Base-by-base conservation (phyloP, 2,329 filamentous ascomycete genomes). In the Daldinia sp. region DNA sequence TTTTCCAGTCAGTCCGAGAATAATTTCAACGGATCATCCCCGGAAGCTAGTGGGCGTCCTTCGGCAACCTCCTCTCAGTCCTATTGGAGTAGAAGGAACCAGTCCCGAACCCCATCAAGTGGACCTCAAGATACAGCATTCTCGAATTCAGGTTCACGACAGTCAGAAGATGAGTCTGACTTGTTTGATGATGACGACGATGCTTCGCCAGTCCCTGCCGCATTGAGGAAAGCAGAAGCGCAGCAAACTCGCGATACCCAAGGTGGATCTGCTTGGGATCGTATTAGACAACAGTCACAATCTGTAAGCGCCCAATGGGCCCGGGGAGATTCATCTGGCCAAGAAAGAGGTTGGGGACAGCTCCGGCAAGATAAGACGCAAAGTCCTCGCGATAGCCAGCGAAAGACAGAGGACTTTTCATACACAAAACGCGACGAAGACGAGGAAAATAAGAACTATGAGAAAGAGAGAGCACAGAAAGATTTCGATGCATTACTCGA, bases 401-500 rank as follows among this genome's bases (percentile, higher is more conserved):
- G 63, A 4, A 70, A 64, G 17, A 63, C 66, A 3, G 74, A 77
- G 21, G 71, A 67, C 30, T 81, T 76, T 61, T 67, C 75, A 0
- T 82, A 76, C 59, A 74, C 75, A 3, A 64, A 67, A 3, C 62
- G 71, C 1, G 79, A 81, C 7, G 76, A 77, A 55, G 78, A 81
- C 19, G 77, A 70, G 58, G 66, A 77, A 58, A 76, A 76, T 37
- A 77, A 72, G 50, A 62, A 69, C 3, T 69, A 74, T 13, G 77
- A 76, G 41, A 83, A 79, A 69, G 76, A 77, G 7, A 77, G 81
- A 64, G 82, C 83, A 4, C 83, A 85, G 60, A 78, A 75, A 60
- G 81, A 85, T 27, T 85, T 85, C 66, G 83, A 85, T 61, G 75
- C 74, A 17, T 74, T 84, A 59, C 58, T 85, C 2, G 82, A 85